Evolutionary conservation across 2,329 filamentous ascomycete genomes (phyloP).

Genomic region (Aspergillus unguis): DNA sequence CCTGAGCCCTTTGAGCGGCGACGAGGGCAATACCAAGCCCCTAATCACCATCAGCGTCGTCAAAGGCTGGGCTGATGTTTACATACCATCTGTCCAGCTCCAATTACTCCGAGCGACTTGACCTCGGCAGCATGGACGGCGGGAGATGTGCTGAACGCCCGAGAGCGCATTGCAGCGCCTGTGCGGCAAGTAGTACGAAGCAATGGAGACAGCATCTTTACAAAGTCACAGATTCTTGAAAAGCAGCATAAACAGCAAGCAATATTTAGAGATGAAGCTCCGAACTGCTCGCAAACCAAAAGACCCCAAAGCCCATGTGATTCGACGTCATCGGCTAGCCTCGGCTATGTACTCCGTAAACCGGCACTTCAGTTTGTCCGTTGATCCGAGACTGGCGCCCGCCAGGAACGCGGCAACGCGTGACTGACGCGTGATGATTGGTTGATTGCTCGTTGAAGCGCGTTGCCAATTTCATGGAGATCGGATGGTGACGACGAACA

Average conservation of each 20-base stretch:
- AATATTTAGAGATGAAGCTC: neutral
- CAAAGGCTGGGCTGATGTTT: neutral
- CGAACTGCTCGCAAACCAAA: neutral
- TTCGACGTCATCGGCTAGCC: constrained; percentile 32
- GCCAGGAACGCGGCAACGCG: constrained; percentile 28
- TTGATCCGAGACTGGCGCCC: constrained; percentile 3
- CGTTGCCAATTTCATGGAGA: neutral
- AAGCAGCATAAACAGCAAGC: neutral
- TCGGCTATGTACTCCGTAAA: constrained; percentile 17
- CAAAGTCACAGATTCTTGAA: neutral
- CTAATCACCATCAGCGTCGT: constrained; percentile 45
- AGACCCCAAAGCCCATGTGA: constrained; percentile 16
- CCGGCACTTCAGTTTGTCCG: constrained; percentile 18
- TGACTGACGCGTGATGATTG: constrained; percentile 26
- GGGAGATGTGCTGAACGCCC: constrained; percentile 68
- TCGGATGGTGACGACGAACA: constrained; percentile 5
- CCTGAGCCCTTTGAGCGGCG: constrained; percentile 75
- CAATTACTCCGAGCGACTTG: constrained; percentile 85
- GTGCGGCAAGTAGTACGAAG: constrained; percentile 31
- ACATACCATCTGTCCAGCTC: constrained; percentile 91
- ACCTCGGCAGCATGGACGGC: constrained; percentile 66
- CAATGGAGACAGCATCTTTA: constrained; percentile 36
- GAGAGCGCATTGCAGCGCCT: constrained; percentile 35
- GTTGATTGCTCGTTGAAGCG: constrained; percentile 2
- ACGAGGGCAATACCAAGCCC: constrained; percentile 94